Conservation (phyloP, 208 protist genomes). For the Borovskyia barvae region DNA sequence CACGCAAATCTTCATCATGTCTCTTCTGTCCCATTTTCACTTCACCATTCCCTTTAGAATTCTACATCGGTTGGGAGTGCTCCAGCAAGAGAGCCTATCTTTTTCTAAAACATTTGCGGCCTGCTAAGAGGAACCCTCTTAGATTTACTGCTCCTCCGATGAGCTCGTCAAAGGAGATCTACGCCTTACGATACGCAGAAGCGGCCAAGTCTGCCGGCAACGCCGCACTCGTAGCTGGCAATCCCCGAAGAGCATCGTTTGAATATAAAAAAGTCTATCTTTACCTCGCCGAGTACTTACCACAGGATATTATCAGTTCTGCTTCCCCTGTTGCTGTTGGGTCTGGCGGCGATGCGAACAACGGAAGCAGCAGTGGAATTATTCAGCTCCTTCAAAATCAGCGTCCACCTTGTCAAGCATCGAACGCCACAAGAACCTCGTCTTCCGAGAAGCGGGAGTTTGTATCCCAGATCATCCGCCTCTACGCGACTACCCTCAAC, state of each 20-base stretch:
- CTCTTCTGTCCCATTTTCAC: no score
- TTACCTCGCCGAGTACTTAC: slow-evolving; percentile 59
- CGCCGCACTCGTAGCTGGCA: slow-evolving; percentile 30
- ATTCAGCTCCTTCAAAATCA: slow-evolving; percentile 14
- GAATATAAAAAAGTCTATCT: slow-evolving; percentile 74
- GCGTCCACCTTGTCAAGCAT: neutral
- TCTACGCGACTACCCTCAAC: slow-evolving; percentile 42
- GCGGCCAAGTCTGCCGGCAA: slow-evolving; percentile 59
- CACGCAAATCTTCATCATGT: no score
- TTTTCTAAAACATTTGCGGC: no score
- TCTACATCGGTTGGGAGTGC: no score
- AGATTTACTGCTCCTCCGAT: no score
- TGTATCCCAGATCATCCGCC: slow-evolving; percentile 23
- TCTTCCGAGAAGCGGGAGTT: slow-evolving; percentile 5
- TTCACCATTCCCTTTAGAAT: no score
- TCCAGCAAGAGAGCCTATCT: no score
- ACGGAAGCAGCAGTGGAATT: slow-evolving; percentile 8
- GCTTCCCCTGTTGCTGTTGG: neutral
- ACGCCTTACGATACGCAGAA: slow-evolving; percentile 27
- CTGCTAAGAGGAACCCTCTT: no score
- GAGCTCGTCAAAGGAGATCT: slow-evolving; percentile 7
- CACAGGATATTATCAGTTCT: neutral
- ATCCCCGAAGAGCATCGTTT: slow-evolving; percentile 48
- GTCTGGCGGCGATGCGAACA: neutral
- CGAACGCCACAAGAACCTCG: neutral